Evolutionary conservation across 1,284 basidiomycete species (phyloP).

Genomic region (Puccinia hordei): DNA sequence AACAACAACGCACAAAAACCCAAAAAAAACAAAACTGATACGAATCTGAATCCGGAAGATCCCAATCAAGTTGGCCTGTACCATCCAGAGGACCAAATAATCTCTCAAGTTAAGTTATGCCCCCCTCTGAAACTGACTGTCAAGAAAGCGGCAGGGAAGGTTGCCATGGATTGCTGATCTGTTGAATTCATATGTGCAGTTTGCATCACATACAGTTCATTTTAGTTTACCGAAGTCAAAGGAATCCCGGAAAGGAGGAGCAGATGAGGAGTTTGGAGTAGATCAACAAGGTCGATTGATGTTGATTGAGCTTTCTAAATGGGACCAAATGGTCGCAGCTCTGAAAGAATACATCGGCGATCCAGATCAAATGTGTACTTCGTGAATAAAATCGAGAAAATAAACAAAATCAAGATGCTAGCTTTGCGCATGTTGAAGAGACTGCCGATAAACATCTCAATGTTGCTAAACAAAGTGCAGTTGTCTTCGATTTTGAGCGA

Average conservation of each 20-base stretch:
- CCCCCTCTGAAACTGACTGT: background rate
- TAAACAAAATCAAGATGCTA: background rate
- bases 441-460: background rate
- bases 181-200: conserved; percentile 7
- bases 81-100: conserved; percentile 50
- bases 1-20: background rate
- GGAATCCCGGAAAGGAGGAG: background rate
- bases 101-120: conserved; percentile 45
- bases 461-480: too few relatives aligned
- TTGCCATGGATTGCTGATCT: background rate
- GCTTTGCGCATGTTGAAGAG: background rate
- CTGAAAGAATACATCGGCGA: conserved; percentile 35
- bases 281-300: conserved; percentile 46
- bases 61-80: conserved; percentile 30
- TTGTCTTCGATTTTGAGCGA: too few relatives aligned
- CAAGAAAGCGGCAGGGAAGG: background rate
- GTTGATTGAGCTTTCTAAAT: conserved; percentile 48
- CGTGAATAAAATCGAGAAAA: background rate
- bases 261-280: conserved; percentile 31
- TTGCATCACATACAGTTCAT: conserved; percentile 49
- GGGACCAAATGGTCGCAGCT: conserved; percentile 44
- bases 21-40: conserved; percentile 32
- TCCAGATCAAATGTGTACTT: conserved; percentile 4
- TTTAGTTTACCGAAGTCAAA: conserved; percentile 32
- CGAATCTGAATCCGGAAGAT: conserved; percentile 1